phyloP scores from a whole-genome alignment of 106 monocot species.

The Agapanthus africanus region DNA sequence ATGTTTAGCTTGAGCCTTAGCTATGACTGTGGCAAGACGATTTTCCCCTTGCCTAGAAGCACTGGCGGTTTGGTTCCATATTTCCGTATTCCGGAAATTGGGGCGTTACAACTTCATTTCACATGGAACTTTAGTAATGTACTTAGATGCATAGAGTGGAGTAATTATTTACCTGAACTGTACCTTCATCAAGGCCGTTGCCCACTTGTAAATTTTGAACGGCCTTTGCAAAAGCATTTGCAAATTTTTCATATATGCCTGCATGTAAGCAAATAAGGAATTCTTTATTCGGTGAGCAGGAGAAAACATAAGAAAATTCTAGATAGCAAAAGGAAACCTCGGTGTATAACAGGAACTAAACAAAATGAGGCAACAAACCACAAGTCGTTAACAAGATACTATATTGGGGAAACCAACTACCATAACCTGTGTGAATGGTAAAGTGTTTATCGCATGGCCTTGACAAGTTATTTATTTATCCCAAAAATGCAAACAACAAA shows the following conservation, averaged over 20 bases:
- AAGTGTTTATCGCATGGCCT: background rate
- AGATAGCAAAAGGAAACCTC: background rate
- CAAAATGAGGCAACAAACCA: background rate
- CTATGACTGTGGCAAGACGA: too few species aligned
- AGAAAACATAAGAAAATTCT: background rate
- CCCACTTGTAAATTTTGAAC: conserved; percentile 81
- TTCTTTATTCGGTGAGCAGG: too few species aligned
- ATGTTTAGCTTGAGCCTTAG: too few species aligned
- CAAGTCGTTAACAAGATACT: too few species aligned
- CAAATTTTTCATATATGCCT: conserved; percentile 95
- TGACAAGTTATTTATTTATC: background rate
- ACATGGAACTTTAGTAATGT: background rate
- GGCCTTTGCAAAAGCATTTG: conserved; percentile 71
- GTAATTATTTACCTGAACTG: conserved; percentile 48
- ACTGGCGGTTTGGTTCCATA: too few species aligned
- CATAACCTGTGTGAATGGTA: too few species aligned
- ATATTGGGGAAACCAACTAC: too few species aligned
- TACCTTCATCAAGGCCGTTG: conserved; percentile 77
- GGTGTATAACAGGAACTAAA: background rate
- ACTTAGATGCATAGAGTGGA: background rate
- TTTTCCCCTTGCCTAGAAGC: too few species aligned
- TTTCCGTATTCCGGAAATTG: too few species aligned
- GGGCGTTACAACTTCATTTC: too few species aligned
- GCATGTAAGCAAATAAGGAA: conserved; percentile 3
- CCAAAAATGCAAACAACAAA: background rate